Base-by-base conservation (phyloP, 768 basidiomycete genomes). In the Vishniacozyma victoriae region DNA sequence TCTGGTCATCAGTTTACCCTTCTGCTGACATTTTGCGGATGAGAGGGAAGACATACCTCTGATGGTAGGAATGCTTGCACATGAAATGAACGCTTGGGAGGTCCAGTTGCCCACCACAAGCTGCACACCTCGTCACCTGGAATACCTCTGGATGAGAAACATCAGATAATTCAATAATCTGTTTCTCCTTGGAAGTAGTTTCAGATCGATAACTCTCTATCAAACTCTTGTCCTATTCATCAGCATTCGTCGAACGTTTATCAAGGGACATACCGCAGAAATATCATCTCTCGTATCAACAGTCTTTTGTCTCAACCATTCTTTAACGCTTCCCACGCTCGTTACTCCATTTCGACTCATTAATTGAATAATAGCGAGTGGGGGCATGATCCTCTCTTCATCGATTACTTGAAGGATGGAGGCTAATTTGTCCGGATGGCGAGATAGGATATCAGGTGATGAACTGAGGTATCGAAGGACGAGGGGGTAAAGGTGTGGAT, bases 51-150 rank as follows among this genome's bases (percentile, higher is more conserved):
- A 67, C 73, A 36, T 44, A 87, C 88, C 91, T 78, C 67, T 93
- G 89, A 69, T 99, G 95, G 75, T 88, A 97, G 52, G 87, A 90
- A 68, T 97, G 95, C 62, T 85, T 83, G 72, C 93, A 99, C 93
- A 97, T 95, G 66, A 96, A 97, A 71, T 97, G 92, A 5, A 97
- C 78, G 55, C 82, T 85, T 0, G 95, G 93, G 9, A 96, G 79
- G 68, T 96, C 92, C 51, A 97, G 80, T 59, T 86, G 87, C 1
- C 84, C 87, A 14, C 83, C 79, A 70, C 95, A 97, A 3, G 83
- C 79, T 18, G 92, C 84, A 71, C 95, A 97, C 35, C 90, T 78
- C 6, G 91, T 92, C 52, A 93, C 87, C 65, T 96, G 91, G 77
- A 96, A 95, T 18, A 96, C 85, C 16, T 81, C 79, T 0, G 95